These are phyloP conservation scores for Penicillium paneum DNA, from an alignment of 2,329 filamentous ascomycete genomes.

Conservation along the genomic window DNA sequence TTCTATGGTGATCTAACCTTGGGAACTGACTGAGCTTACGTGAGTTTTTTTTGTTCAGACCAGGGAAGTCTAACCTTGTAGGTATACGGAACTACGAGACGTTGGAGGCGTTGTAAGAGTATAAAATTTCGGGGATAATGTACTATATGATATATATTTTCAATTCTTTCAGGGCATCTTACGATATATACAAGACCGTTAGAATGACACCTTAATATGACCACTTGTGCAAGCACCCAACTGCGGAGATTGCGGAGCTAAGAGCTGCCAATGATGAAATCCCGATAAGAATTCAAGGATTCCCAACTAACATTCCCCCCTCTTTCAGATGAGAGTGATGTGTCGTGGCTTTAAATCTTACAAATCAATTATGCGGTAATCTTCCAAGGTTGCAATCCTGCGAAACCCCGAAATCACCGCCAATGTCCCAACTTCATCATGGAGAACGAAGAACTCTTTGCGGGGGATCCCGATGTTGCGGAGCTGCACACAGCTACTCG, in stretches of 20 bases:
- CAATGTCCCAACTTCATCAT: slow-evolving; percentile 18
- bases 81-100: slow-evolving; percentile 3
- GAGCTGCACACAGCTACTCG: slow-evolving; percentile 16
- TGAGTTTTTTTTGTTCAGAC: background rate
- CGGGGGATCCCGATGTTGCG: slow-evolving; percentile 32
- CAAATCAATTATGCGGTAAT: slow-evolving; percentile 3
- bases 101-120: slow-evolving; percentile 7
- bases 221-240: background rate
- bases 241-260: slow-evolving; percentile 11
- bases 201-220: background rate
- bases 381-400: background rate
- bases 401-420: background rate
- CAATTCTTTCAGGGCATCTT: background rate
- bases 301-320: background rate
- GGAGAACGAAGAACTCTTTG: slow-evolving; percentile 35
- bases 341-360: background rate
- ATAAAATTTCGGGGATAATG: slow-evolving; percentile 1
- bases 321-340: background rate
- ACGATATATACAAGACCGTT: background rate
- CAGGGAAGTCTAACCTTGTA: background rate
- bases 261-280: background rate
- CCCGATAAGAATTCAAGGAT: slow-evolving; percentile 1
- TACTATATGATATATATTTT: slow-evolving; percentile 1
- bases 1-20: slow-evolving; percentile 29
- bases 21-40: background rate